Evolutionary conservation across 805 yeast genomes (phyloP).

Genomic region (Candida rishiriensis): DNA sequence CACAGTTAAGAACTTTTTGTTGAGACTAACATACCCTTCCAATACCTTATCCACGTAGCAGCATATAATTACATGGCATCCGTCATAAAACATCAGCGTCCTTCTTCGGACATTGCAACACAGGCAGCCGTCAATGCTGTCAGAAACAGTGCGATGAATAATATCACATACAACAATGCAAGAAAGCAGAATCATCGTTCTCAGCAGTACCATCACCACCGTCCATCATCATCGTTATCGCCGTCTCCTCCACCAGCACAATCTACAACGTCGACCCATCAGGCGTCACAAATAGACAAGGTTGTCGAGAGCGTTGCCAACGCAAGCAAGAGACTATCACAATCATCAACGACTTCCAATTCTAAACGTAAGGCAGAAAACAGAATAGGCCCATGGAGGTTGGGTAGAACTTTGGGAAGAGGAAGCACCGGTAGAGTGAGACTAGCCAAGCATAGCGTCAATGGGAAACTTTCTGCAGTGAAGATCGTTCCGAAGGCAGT

Average conservation of each 20-base stretch:
- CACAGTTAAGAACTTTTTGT: too few relatives aligned
- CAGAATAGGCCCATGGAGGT: constrained; percentile 74
- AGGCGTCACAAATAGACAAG: constrained; percentile 38
- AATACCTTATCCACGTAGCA: background rate
- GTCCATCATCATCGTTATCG: background rate
- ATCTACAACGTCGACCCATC: background rate
- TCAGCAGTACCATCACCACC: constrained; percentile 4
- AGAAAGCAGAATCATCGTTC: constrained; percentile 1
- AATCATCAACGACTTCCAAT: constrained; percentile 36
- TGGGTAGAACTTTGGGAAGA: constrained; percentile 74
- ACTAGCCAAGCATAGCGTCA: constrained; percentile 61
- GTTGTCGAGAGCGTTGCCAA: constrained; percentile 34
- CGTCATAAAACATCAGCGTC: constrained; percentile 9
- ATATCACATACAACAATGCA: background rate
- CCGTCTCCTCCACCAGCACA: background rate
- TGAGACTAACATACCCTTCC: background rate
- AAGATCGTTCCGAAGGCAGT: constrained; percentile 72
- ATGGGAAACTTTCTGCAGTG: constrained; percentile 78
- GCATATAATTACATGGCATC: constrained; percentile 1
- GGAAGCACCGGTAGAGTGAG: constrained; percentile 83
- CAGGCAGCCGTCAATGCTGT: constrained; percentile 23
- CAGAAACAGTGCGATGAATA: background rate
- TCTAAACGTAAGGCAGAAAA: constrained; percentile 34
- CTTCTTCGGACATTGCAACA: constrained; percentile 19
- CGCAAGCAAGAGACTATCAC: constrained; percentile 33